These are phyloP conservation scores for Pyrenophora tritici-repentis DNA, from an alignment of 2,329 filamentous ascomycete species.

Conservation along the genomic window DNA sequence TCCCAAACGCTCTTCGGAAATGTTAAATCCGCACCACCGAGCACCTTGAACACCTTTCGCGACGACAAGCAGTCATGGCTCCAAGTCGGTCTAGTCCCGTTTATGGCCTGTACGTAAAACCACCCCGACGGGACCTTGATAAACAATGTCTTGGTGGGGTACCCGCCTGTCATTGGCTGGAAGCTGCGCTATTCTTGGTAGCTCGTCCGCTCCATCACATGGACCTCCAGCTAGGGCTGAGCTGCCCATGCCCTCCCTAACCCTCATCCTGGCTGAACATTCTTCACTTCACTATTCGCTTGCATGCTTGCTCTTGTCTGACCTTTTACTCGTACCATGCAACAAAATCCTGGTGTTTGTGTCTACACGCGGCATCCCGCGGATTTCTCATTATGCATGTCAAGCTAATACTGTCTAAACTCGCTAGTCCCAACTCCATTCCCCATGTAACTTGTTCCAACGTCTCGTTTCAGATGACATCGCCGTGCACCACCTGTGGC, in stretches of 20 bases:
- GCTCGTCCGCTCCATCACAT: conserved; percentile 13
- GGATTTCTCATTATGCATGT: too few relatives aligned
- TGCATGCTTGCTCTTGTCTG: too few relatives aligned
- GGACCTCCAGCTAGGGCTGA: conserved; percentile 10
- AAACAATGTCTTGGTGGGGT: conserved; percentile 2
- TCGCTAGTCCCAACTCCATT: not conserved
- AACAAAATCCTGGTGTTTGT: too few relatives aligned
- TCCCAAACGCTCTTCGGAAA: not conserved
- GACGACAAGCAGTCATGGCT: not conserved
- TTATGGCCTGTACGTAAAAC: conserved; percentile 19
- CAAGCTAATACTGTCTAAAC: not conserved
- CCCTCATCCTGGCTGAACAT: not conserved
- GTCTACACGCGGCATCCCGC: too few relatives aligned
- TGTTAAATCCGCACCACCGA: not conserved
- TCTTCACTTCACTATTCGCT: too few relatives aligned
- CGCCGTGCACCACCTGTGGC: not conserved
- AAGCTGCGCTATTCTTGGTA: conserved; percentile 8
- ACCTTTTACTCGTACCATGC: too few relatives aligned
- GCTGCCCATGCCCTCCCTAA: not conserved
- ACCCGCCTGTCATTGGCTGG: conserved; percentile 2
- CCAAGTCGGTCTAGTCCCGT: not conserved
- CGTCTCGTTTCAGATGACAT: too few relatives aligned
- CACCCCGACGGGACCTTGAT: conserved; percentile 5
- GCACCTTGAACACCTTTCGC: too few relatives aligned
- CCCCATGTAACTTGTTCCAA: too few relatives aligned